Evolutionary conservation across 805 yeast genomes (phyloP), one percentile per base, ranked within the genome.

Genomic region (Limtongia smithiae): DNA sequence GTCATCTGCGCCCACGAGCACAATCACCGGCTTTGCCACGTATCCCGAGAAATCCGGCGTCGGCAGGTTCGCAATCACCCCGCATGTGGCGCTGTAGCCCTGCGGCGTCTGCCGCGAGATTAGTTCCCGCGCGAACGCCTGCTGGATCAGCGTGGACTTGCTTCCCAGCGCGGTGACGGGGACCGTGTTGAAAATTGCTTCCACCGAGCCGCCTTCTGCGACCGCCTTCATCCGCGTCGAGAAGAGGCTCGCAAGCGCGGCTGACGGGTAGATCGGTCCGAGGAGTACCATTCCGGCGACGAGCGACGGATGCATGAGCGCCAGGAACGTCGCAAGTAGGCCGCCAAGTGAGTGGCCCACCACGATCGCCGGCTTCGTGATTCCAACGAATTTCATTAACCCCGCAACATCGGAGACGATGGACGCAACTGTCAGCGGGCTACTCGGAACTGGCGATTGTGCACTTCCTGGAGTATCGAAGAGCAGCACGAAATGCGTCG

Each of bases 281-380:
- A 36, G 28, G 8, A 43, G 41, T 7, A 43, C 46, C 14, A 43
- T 27, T 12, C 46, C 46, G 9, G 34, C 28, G 6, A 43, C 46
- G 3, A 17, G 14, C 8, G 35, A 21, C 36, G 32, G 46, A 3
- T 6, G 12, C 30, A 15, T 22, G 21, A 43, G 12, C 5, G 40
- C 35, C 18, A 43, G 22, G 6, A 36, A 34, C 2, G 46, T 36
- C 7, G 46, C 40, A 3, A 43, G 30, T 11, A 43, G 30, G 8
- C 46, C 46, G n/a, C 46, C 46, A 9, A 43, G 41, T 4, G 46
- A 43, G 30, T 43, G 46, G 3, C 46, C 46, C 20, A 43, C 46
- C 28, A 43, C 41, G 41, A 36, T n/a, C 7, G 39, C 46, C 15
- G 35, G 28, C 28, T 6, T 3, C 17, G 40, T 6, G 41, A 43